phyloP scores from a whole-genome alignment of 1,284 basidiomycete species.

The Papiliotrema terrestris region DNA sequence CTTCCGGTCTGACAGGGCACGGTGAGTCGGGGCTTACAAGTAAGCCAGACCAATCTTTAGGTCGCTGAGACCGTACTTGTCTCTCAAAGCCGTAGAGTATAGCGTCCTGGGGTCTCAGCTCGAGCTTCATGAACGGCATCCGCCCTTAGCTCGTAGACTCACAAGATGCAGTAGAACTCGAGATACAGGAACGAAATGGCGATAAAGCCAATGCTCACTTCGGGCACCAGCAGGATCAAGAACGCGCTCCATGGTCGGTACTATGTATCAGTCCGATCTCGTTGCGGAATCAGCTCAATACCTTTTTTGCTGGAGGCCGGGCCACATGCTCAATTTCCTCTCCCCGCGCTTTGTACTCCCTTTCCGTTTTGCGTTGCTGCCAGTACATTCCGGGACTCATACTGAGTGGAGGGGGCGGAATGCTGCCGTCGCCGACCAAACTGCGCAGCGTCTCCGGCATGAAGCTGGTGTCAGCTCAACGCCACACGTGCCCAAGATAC shows the following conservation, averaged over 20 bases:
- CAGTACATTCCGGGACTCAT: slow-evolving; percentile 14
- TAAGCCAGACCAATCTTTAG: slow-evolving; percentile 49
- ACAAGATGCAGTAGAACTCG: slow-evolving; percentile 46
- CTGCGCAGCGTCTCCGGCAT: slow-evolving; percentile 46
- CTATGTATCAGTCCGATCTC: too few species aligned
- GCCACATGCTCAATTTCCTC: slow-evolving; percentile 23
- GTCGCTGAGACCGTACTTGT: slow-evolving; percentile 39
- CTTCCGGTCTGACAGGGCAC: background rate
- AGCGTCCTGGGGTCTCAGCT: slow-evolving; percentile 26
- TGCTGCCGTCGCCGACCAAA: slow-evolving; percentile 45
- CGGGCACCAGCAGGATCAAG: slow-evolving; percentile 41
- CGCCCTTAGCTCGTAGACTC: slow-evolving; percentile 4
- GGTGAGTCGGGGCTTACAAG: slow-evolving; percentile 26
- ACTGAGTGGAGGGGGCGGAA: slow-evolving; percentile 39
- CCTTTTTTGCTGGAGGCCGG: slow-evolving; percentile 30
- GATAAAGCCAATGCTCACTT: slow-evolving; percentile 38
- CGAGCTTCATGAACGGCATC: background rate
- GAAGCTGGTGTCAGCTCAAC: slow-evolving; percentile 19
- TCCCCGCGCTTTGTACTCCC: slow-evolving; percentile 14
- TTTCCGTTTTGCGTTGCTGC: slow-evolving; percentile 16
- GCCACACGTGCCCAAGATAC: too few species aligned
- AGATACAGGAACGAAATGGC: slow-evolving; percentile 41
- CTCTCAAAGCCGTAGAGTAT: slow-evolving; percentile 42
- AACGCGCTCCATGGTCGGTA: slow-evolving; percentile 43
- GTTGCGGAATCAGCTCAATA: too few species aligned